A percentile compares a stretch with the other conserved stretches of the same genome.
These are phyloP conservation scores for Saccharomycopsis sp. DNA, from an alignment of 805 yeast genomes.

Conservation along the genomic window DNA sequence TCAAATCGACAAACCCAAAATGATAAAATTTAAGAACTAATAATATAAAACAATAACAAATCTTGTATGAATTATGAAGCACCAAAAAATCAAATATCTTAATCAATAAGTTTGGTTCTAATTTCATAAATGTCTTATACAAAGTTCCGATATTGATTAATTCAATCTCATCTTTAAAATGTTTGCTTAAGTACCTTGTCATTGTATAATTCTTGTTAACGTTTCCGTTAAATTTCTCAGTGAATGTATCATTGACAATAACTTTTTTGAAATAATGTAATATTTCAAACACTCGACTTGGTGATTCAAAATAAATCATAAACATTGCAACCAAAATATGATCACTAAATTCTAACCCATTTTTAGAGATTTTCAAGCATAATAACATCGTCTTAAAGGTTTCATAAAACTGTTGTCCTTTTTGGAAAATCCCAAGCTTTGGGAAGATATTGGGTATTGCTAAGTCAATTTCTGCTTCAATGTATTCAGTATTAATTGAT, in stretches of 20 bases:
- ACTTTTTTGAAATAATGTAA: slow-evolving; percentile 13
- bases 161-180: slow-evolving; percentile 19
- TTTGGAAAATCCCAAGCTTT: slow-evolving; percentile 13
- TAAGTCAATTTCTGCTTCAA: slow-evolving; percentile 21
- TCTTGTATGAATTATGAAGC: slow-evolving; percentile 17
- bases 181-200: slow-evolving; percentile 18
- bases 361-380: slow-evolving; percentile 12
- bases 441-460: slow-evolving; percentile 17
- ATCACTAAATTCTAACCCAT: slow-evolving; percentile 19
- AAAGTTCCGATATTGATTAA: slow-evolving; percentile 10
- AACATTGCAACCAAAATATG: slow-evolving; percentile 18
- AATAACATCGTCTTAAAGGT: slow-evolving; percentile 14
- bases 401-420: slow-evolving; percentile 13
- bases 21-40: slow-evolving; percentile 20
- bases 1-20: slow-evolving; percentile 21
- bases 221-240: slow-evolving; percentile 14
- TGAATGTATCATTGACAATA: slow-evolving; percentile 17
- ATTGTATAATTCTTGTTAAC: slow-evolving; percentile 12
- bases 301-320: slow-evolving; percentile 14
- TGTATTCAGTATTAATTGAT: slow-evolving; percentile 12
- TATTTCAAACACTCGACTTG: slow-evolving; percentile 11
- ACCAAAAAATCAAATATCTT: slow-evolving; percentile 17
- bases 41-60: slow-evolving; percentile 18
- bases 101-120: slow-evolving; percentile 18
- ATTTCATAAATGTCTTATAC: slow-evolving; percentile 16